Percentiles rank a stretch among this genome's conserved stretches.
phyloP scores from a whole-genome alignment of 495 filamentous ascomycete species.

The Talaromyces borbonicus region DNA sequence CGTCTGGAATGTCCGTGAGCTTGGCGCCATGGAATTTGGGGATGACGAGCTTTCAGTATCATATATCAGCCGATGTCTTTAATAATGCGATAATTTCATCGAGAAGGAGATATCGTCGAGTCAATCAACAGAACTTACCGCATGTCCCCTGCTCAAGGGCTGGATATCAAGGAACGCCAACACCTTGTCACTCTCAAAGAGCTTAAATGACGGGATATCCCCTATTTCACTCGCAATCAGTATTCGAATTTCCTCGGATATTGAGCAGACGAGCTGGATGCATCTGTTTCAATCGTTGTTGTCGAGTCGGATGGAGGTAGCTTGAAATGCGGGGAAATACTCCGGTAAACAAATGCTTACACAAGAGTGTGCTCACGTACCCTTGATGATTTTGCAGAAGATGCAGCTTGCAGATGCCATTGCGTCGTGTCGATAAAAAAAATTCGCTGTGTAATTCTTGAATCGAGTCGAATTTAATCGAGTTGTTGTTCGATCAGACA shows the following conservation, averaged over 20 bases:
- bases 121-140: conserved; percentile 38
- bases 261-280: too few relatives aligned
- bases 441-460: too few relatives aligned
- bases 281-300: too few relatives aligned
- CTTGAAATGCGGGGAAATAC: not conserved
- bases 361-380: conserved; percentile 30
- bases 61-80: too few relatives aligned
- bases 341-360: not conserved
- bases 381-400: conserved; percentile 98
- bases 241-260: not conserved
- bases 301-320: too few relatives aligned
- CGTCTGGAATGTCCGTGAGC: conserved; percentile 88
- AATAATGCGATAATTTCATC: not conserved
- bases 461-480: too few relatives aligned
- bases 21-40: conserved; percentile 93
- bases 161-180: conserved; percentile 96
- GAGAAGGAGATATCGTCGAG: not conserved
- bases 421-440: conserved; percentile 5
- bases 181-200: conserved; percentile 87
- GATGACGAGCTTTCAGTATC: conserved; percentile 69
- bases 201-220: conserved; percentile 91
- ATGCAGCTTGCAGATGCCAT: conserved; percentile 63
- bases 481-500: too few relatives aligned
- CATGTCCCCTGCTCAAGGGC: conserved; percentile 75
- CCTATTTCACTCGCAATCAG: conserved; percentile 35